phyloP scores from a whole-genome alignment of 1,139 yeast genomes.

The Ogataea hybrid region DNA sequence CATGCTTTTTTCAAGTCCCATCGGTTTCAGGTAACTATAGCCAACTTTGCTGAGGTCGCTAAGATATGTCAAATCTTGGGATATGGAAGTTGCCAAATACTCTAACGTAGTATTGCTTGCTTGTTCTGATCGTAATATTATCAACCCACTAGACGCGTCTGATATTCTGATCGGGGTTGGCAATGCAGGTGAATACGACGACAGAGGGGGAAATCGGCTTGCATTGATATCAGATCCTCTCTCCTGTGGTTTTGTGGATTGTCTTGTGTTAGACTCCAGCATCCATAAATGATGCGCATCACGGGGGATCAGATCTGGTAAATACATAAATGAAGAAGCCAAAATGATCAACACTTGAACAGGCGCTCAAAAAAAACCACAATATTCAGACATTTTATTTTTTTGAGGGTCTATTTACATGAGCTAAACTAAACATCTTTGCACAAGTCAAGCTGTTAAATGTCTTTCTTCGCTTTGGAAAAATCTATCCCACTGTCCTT shows the following conservation, averaged over 20 bases:
- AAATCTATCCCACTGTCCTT: conserved; percentile 91
- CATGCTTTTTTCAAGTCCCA: conserved; percentile 57
- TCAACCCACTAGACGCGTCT: conserved; percentile 1
- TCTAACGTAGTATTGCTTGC: conserved; percentile 24
- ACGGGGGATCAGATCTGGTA: conserved; percentile 45
- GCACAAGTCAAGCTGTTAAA: conserved; percentile 3
- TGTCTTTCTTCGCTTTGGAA: conserved; percentile 2
- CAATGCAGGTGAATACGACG: conserved; percentile 22
- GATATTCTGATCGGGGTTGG: conserved; percentile 19
- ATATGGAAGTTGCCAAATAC: conserved; percentile 24
- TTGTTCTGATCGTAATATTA: conserved; percentile 8
- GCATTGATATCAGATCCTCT: conserved; percentile 7
- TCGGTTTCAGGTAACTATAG: conserved; percentile 47
- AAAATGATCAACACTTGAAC: too few relatives aligned
- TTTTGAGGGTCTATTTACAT: conserved; percentile 2
- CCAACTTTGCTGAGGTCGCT: conserved; percentile 48
- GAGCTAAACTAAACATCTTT: conserved; percentile 6
- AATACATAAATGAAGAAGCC: conserved; percentile 35
- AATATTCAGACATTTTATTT: background rate
- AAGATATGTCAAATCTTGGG: conserved; percentile 35
- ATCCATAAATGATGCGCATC: conserved; percentile 46
- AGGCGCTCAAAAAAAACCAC: too few relatives aligned
- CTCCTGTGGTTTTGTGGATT: conserved; percentile 5
- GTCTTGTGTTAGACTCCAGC: conserved; percentile 14
- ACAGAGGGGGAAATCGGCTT: conserved; percentile 20